Conservation (phyloP, 2,329 filamentous ascomycete genomes). For the Diaporthe aspalathi region DNA sequence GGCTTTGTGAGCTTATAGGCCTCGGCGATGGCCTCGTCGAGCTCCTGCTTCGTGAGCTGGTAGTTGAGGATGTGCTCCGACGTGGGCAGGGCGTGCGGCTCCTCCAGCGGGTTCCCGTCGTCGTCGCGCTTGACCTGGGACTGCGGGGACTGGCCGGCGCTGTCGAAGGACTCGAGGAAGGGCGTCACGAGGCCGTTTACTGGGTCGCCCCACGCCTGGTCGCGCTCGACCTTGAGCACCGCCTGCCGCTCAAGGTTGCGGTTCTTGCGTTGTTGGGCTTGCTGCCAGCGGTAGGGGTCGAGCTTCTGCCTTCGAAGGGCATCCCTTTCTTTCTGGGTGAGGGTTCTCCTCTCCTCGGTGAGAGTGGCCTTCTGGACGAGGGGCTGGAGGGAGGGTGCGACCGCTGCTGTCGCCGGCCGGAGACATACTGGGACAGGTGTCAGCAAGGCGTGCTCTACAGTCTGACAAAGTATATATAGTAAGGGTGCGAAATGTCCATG, state of each 20-base stretch:
- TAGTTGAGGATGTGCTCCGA: conserved; percentile 75
- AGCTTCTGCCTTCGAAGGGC: conserved; percentile 74
- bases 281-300: conserved; percentile 85
- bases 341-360: conserved; percentile 70
- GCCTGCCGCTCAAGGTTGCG: conserved; percentile 82
- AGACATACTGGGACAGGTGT: conserved; percentile 64
- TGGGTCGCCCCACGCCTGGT: conserved; percentile 77
- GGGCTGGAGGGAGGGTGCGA: conserved; percentile 64
- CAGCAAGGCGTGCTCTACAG: conserved; percentile 41
- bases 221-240: conserved; percentile 74
- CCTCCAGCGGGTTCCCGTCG: conserved; percentile 54
- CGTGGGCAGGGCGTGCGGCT: conserved; percentile 58
- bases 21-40: conserved; percentile 73
- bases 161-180: conserved; percentile 85
- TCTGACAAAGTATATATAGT: too few species aligned
- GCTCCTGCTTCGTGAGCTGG: conserved; percentile 75
- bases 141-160: conserved; percentile 61
- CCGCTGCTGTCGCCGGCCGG: conserved; percentile 58
- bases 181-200: conserved; percentile 82
- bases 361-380: conserved; percentile 74
- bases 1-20: conserved; percentile 77
- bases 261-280: conserved; percentile 84
- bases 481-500: neutral
- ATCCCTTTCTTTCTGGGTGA: conserved; percentile 71
- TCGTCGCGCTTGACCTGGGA: conserved; percentile 53